phyloP scores from a whole-genome alignment of 2,329 filamentous ascomycete species.

The Clonostachys rhizophaga region DNA sequence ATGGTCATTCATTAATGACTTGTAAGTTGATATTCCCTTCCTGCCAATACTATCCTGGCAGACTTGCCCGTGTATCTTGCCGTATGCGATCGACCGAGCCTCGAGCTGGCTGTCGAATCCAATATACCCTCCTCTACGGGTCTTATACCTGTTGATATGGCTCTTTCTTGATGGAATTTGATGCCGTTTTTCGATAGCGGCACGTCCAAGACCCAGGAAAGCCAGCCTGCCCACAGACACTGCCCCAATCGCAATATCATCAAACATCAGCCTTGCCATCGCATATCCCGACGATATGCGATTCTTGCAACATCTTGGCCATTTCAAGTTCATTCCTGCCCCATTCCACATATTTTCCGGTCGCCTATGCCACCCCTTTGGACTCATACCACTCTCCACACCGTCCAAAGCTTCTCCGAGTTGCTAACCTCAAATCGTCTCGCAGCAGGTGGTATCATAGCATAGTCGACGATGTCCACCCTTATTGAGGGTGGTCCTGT shows the following conservation, averaged over 20 bases:
- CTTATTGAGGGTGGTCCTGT: constrained; percentile 56
- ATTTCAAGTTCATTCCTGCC: constrained; percentile 10
- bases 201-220: constrained; percentile 13
- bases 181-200: constrained; percentile 24
- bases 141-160: constrained; percentile 12
- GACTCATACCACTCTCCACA: background rate
- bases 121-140: constrained; percentile 22
- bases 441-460: no score
- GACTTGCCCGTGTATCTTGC: constrained; percentile 21
- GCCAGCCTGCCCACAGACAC: constrained; percentile 10
- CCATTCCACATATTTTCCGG: constrained; percentile 10
- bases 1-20: constrained; percentile 41
- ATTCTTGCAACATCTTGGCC: constrained; percentile 30
- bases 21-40: constrained; percentile 34
- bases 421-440: constrained; percentile 22
- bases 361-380: constrained; percentile 18
- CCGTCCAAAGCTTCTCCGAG: constrained; percentile 4
- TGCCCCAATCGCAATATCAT: constrained; percentile 37
- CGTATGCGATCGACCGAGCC: constrained; percentile 28
- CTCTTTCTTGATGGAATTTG: constrained; percentile 25
- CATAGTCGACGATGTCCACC: constrained; percentile 48
- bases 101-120: constrained; percentile 22
- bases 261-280: constrained; percentile 42
- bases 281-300: constrained; percentile 36
- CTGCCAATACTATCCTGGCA: constrained; percentile 14